Conservation (phyloP, 495 filamentous ascomycete species). For the Aspergillus homomorphus region DNA sequence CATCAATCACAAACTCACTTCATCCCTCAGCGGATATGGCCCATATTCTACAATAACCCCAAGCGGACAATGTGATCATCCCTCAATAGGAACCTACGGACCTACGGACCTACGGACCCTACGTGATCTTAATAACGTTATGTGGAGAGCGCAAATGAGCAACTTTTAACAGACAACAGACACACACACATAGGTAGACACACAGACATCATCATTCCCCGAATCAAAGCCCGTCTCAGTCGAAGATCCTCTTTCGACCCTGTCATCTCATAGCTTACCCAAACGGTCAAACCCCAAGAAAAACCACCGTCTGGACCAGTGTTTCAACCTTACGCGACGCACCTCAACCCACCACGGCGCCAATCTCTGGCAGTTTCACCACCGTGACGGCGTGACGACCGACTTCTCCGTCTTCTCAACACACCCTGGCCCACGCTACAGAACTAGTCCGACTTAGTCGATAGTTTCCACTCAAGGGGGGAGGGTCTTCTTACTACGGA, state of each 20-base stretch:
- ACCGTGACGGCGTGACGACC: too few relatives aligned
- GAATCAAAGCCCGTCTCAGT: background rate
- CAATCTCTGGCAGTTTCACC: slow-evolving; percentile 8
- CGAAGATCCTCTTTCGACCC: background rate
- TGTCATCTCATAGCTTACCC: slow-evolving; percentile 4
- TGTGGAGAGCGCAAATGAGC: too few relatives aligned
- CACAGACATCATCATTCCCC: too few relatives aligned
- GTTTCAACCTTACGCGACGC: slow-evolving; percentile 18
- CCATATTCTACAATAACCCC: background rate
- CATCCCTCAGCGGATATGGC: background rate
- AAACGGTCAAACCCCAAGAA: background rate
- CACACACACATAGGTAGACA: too few relatives aligned
- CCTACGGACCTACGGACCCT: too few relatives aligned
- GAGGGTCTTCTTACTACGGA: too few relatives aligned
- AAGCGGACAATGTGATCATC: background rate
- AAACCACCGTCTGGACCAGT: slow-evolving; percentile 21
- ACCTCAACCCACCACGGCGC: slow-evolving; percentile 16
- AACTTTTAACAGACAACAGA: too few relatives aligned
- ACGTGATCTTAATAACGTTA: too few relatives aligned
- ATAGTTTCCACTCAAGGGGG: too few relatives aligned
- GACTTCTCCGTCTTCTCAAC: background rate
- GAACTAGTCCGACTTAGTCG: too few relatives aligned
- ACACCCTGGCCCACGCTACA: too few relatives aligned
- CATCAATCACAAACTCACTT: background rate
- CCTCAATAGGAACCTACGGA: too few relatives aligned